phyloP scores from a whole-genome alignment of 306 rosid species.

The Inga leiocalycina region DNA sequence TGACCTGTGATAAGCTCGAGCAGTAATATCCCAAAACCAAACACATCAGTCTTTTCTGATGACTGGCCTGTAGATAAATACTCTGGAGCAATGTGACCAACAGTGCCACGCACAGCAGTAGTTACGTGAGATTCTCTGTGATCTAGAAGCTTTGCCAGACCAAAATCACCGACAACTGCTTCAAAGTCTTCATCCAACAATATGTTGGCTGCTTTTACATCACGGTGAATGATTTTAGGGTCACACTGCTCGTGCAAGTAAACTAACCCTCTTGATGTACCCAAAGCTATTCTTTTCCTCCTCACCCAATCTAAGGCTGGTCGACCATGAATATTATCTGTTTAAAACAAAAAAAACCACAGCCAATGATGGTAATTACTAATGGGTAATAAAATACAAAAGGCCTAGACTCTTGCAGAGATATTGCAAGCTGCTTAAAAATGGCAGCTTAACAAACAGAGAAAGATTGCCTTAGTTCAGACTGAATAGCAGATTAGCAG shows the following conservation, averaged over 20 bases:
- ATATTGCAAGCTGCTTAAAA: constrained; percentile 23
- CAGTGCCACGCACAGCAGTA: constrained; percentile 97
- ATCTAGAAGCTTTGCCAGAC: constrained; percentile 96
- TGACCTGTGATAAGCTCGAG: constrained; percentile 96
- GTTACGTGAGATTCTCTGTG: constrained; percentile 98
- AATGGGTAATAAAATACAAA: not conserved
- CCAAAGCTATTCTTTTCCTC: constrained; percentile 95
- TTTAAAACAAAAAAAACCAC: constrained; percentile 42
- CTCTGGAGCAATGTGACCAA: constrained; percentile 98
- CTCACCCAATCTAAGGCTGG: constrained; percentile 91
- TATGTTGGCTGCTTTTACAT: constrained; percentile 97
- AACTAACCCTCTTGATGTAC: constrained; percentile 95
- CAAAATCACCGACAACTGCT: constrained; percentile 98
- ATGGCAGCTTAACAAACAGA: constrained; percentile 7
- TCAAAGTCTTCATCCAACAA: constrained; percentile 95
- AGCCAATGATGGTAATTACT: constrained; percentile 2
- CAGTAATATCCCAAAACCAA: constrained; percentile 94
- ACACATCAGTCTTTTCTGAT: constrained; percentile 98
- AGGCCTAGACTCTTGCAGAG: constrained; percentile 1
- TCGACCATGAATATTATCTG: constrained; percentile 78
- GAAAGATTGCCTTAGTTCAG: not conserved
- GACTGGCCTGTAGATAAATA: constrained; percentile 96
- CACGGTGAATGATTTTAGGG: constrained; percentile 97
- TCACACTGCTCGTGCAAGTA: constrained; percentile 98
- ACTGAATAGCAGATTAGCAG: not conserved